Evolutionary conservation across 2,329 filamentous ascomycete genomes (phyloP), one percentile per base, ranked within the genome.

Genomic region (Talaromyces sp.): DNA sequence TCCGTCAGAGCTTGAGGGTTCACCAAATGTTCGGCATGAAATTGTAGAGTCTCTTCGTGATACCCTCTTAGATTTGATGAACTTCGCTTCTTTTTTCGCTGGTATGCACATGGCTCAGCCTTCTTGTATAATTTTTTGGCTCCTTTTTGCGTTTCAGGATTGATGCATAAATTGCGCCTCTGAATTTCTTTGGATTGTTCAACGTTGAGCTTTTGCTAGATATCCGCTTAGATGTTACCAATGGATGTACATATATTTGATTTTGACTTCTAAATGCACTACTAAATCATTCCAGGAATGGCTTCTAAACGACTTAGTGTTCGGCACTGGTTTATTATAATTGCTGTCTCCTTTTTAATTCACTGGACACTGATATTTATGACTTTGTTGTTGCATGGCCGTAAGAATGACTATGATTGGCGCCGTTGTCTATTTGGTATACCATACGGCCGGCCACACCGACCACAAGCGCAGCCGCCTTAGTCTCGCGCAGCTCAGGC

Each of bases 21-120:
- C 90, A 92, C 68, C 88, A 97, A 83, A 87, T 88, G 64, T 81
- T 96, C 74, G 94, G 94, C 10, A 97, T 97, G 93, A 99, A 97
- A 84, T 74, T 99, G 75, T 97, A 87, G 67, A 60, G 61, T 26
- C 14, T 21, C n/a, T 60, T 62, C 48, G 3, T 56, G 60, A 59
- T 62, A 58, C 59, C 59, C 51, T 61, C 50, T 59, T 51, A 43
- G 21, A 46, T 50, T 52, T 57, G 48, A 51, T n/a, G 48, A 51
- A 14, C 48, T 11, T 27, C 10, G 21, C 10, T 51, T 27, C 19
- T 27, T 24, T 24, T 24, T 46, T 21, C 12, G 21, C 21, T 46
- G 41, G 43, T 35, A 14, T 35, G 48, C 24, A 27, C 26, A 24
- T 7, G 48, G 19, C n/a, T 51, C 48, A 27, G 48, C 26, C 17